Percentiles rank a stretch among this genome's conserved stretches.
phyloP scores from a whole-genome alignment of 495 filamentous ascomycete species.

The Tuber microsphaerosporum region DNA sequence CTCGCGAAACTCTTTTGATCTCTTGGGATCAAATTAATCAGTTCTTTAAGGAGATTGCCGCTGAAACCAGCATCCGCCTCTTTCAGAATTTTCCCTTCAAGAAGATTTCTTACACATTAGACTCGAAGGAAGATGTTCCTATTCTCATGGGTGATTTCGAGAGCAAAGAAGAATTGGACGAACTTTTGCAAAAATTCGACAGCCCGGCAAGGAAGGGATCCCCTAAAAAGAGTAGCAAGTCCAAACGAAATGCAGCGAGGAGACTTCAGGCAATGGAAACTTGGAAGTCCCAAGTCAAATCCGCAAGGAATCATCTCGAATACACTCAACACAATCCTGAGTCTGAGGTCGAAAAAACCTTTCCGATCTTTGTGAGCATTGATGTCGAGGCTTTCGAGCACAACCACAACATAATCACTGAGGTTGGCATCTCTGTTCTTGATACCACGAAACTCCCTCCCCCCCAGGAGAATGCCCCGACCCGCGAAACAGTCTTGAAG shows the following conservation, averaged over 20 bases:
- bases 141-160: slow-evolving; percentile 21
- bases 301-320: slow-evolving; percentile 29
- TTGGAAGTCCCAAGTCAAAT: slow-evolving; percentile 33
- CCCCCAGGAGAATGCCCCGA: slow-evolving; percentile 15
- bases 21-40: slow-evolving; percentile 21
- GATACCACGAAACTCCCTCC: slow-evolving; percentile 57
- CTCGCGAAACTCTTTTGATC: slow-evolving; percentile 28
- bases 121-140: slow-evolving; percentile 19
- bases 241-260: slow-evolving; percentile 4
- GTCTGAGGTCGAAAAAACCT: slow-evolving; percentile 2
- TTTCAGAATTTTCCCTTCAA: slow-evolving; percentile 17
- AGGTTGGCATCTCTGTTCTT: slow-evolving; percentile 76
- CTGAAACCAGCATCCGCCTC: slow-evolving; percentile 28
- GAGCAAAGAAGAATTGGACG: slow-evolving; percentile 33
- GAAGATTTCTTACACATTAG: slow-evolving; percentile 22
- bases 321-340: slow-evolving; percentile 6
- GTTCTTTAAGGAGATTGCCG: slow-evolving; percentile 27
- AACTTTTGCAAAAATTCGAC: slow-evolving; percentile 13
- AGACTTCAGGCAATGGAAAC: slow-evolving; percentile 12
- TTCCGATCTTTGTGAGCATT: slow-evolving; percentile 61
- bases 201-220: neutral
- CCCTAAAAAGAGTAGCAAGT: neutral
- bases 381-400: slow-evolving; percentile 77
- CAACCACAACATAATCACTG: slow-evolving; percentile 58
- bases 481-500: slow-evolving; percentile 41